Evolutionary conservation across 352 stramenopile species (phyloP).

Genomic region (Globisporangium mamillatum): DNA sequence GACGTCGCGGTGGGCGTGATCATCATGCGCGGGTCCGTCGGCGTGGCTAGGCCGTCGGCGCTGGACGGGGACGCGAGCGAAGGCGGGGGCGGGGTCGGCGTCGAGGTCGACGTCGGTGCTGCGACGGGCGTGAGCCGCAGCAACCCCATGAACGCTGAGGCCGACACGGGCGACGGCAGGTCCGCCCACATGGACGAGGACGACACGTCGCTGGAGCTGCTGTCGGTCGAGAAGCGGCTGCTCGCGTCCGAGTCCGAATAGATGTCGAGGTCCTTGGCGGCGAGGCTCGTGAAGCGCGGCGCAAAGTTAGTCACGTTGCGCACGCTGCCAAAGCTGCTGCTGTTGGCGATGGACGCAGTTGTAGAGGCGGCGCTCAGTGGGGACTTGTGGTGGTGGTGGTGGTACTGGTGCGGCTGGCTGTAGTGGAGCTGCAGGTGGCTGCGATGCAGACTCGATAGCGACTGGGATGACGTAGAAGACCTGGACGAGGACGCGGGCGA

Average conservation of each 20-base stretch:
- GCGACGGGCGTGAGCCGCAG: conserved; percentile 15
- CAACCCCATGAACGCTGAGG: conserved; percentile 14
- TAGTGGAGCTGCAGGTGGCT: conserved; percentile 17
- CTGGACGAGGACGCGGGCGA: conserved; percentile 17
- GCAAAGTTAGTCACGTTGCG: conserved; percentile 18
- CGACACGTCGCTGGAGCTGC: conserved; percentile 34
- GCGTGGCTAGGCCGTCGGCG: conserved; percentile 1
- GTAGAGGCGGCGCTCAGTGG: neutral
- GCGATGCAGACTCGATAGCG: conserved; percentile 3
- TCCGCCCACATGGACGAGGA: conserved; percentile 66
- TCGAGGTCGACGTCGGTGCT: conserved; percentile 5
- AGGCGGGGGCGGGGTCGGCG: conserved; percentile 12
- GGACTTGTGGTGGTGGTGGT: conserved; percentile 8
- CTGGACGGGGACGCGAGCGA: conserved; percentile 18
- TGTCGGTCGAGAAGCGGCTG: conserved; percentile 57
- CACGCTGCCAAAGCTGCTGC: conserved; percentile 6
- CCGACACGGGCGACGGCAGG: conserved; percentile 28
- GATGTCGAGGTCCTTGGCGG: conserved; percentile 41
- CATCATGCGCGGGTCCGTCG: conserved; percentile 8
- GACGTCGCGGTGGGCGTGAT: conserved; percentile 9
- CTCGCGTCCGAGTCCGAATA: conserved; percentile 72
- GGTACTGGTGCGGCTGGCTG: conserved; percentile 7
- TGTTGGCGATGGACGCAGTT: neutral
- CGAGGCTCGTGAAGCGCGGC: conserved; percentile 25
- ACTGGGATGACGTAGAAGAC: conserved; percentile 19